Evolutionary conservation across 306 rosid genomes (phyloP).

Genomic region (Mimosa bimucronata): DNA sequence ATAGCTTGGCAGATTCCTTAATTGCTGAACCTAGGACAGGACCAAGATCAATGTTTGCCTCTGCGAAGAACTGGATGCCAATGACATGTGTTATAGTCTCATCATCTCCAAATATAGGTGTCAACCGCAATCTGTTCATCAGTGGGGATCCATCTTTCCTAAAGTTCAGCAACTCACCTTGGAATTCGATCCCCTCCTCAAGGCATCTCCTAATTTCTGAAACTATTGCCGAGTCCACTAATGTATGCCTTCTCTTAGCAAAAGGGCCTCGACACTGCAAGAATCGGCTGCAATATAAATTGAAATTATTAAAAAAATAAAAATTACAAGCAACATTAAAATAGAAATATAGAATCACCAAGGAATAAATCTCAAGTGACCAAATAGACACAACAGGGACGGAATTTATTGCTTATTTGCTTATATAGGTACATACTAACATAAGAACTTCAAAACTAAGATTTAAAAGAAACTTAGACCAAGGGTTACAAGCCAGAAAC

Average conservation of each 20-base stretch:
- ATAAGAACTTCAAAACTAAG: background rate
- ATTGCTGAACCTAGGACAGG: constrained; percentile 60
- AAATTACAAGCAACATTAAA: background rate
- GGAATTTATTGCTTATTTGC: background rate
- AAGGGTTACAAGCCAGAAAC: constrained; percentile 11
- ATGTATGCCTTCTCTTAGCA: constrained; percentile 79
- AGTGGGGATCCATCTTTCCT: constrained; percentile 85
- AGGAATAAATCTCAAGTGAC: background rate
- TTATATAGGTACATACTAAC: background rate
- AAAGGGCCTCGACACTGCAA: constrained; percentile 87
- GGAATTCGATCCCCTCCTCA: constrained; percentile 77
- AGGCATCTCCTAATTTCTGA: constrained; percentile 77
- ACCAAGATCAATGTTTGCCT: constrained; percentile 72
- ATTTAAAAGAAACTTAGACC: background rate
- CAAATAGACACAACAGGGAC: background rate
- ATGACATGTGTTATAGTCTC: constrained; percentile 72
- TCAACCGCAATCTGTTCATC: constrained; percentile 75
- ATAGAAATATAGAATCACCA: constrained; percentile 8
- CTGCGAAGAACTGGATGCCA: constrained; percentile 76
- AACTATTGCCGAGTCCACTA: constrained; percentile 67
- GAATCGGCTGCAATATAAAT: constrained; percentile 66
- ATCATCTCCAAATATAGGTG: constrained; percentile 79
- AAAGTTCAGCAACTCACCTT: constrained; percentile 79
- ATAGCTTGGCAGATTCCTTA: constrained; percentile 59
- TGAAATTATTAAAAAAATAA: constrained; percentile 3